phyloP scores from a whole-genome alignment of 805 yeast species.

The Candida sanyiensis region DNA sequence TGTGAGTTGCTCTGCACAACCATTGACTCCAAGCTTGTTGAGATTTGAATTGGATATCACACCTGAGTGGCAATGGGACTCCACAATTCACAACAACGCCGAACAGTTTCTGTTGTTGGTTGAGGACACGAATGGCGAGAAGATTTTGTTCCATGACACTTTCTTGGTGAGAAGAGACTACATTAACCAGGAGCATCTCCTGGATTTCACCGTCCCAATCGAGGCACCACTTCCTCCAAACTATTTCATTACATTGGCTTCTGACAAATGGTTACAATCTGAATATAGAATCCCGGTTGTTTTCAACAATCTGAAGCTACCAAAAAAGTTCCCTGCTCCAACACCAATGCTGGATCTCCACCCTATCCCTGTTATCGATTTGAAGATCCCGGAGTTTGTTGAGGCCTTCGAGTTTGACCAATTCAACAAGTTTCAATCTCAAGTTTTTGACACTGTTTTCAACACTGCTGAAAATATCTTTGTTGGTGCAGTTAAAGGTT shows the following conservation, averaged over 20 bases:
- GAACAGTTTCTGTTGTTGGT: constrained; percentile 68
- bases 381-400: constrained; percentile 44
- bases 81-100: constrained; percentile 49
- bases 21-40: constrained; percentile 66
- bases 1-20: constrained; percentile 59
- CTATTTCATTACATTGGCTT: constrained; percentile 63
- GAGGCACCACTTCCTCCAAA: constrained; percentile 58
- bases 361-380: constrained; percentile 41
- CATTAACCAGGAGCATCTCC: constrained; percentile 45
- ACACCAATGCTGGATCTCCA: constrained; percentile 52
- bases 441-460: constrained; percentile 56
- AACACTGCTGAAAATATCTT: constrained; percentile 53
- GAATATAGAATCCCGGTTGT: constrained; percentile 57
- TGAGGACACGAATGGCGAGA: constrained; percentile 82
- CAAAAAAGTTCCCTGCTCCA: constrained; percentile 58
- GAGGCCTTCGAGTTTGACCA: constrained; percentile 39
- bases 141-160: constrained; percentile 52
- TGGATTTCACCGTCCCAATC: constrained; percentile 63
- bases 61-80: constrained; percentile 81
- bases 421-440: constrained; percentile 75
- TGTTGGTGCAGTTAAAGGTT: constrained; percentile 68
- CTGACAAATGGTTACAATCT: constrained; percentile 84
- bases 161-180: constrained; percentile 46
- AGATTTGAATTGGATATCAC: constrained; percentile 58
- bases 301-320: constrained; percentile 46